Base-by-base conservation (phyloP, 1,284 basidiomycete species). In the Tetrapyrgos nigripes region DNA sequence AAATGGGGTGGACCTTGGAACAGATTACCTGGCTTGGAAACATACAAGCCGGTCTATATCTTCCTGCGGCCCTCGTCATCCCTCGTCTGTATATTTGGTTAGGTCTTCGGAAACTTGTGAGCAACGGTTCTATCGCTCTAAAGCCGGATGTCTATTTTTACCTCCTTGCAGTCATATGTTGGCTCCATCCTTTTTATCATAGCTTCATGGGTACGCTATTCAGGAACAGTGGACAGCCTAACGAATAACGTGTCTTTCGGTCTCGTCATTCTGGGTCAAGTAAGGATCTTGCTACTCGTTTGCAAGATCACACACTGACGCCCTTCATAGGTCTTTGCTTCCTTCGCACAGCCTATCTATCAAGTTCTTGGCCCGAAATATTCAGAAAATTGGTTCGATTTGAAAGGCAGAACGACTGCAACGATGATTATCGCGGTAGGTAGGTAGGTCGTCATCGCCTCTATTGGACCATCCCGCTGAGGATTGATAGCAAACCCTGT, bases 21-120 rank as follows among this genome's bases (percentile, higher is more conserved):
- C 73, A 87, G 68, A 84, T 92, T 26, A 92, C 91, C 64, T 93
- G 91, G 91, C 77, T 93, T 4, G 85, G 87, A 5, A 93, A 89
- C 66, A 80, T 88, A 53, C 75, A 88, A 19, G 79, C 83, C 1
- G 76, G 83, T 45, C 69, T 87, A 1, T 92, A 85, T 63, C 74
- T 92, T 11, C 87, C 88, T 1, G 76, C 77, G 9, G 84, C 89
- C 0, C 68, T 90, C 28, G 60, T 83, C 21, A 75, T 87, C 24
- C 89, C 90, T 0, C 65, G 78, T 14, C 63, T 89, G 33, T 82
- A 83, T 59, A 73, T 79, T n/a, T 79, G 80, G 59, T 84, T 82
- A 64, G 88, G 90, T 3, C 71, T 92, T 29, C 77, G 82, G 29
- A 73, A 79, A 63, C 84, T 83, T 66, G 90, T 91, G 60, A 45